A percentile compares a stretch with the other conserved stretches of the same genome.
Evolutionary conservation across 1,139 yeast species (phyloP).

Genomic region (Tardiomyces depauwii): DNA sequence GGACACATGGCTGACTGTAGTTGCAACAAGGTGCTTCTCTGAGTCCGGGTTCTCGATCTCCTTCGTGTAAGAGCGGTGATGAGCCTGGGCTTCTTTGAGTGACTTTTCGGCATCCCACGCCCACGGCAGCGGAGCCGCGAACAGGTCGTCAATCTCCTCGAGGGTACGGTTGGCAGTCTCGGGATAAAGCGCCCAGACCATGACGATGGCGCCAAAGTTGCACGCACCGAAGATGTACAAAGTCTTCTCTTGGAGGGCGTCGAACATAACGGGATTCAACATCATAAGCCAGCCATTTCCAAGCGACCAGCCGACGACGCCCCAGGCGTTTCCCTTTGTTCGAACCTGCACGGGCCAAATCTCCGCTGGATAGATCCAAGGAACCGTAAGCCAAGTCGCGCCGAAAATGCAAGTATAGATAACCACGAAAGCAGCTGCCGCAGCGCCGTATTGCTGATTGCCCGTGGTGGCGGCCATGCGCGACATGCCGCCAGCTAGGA

Average conservation of each 20-base stretch:
- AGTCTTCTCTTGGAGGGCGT: constrained; percentile 25
- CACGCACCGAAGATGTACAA: constrained; percentile 25
- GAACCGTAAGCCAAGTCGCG: constrained; percentile 28
- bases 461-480: not conserved
- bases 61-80: too few relatives aligned
- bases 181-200: constrained; percentile 32
- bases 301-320: constrained; percentile 30
- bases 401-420: constrained; percentile 37
- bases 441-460: not conserved
- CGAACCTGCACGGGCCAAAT: constrained; percentile 35
- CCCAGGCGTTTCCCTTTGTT: constrained; percentile 40
- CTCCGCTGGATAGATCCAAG: constrained; percentile 47
- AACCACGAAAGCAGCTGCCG: constrained; percentile 32
- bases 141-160: constrained; percentile 20
- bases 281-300: constrained; percentile 33
- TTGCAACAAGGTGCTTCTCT: too few relatives aligned
- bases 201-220: constrained; percentile 22
- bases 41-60: too few relatives aligned
- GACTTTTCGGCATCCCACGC: too few relatives aligned
- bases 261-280: constrained; percentile 29
- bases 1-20: not conserved
- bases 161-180: constrained; percentile 27
- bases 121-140: not conserved
- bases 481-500: not conserved
- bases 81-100: too few relatives aligned